A percentile compares a stretch with the other conserved stretches of the same genome.
phyloP scores from a whole-genome alignment of 306 rosid species.

The Glycine soja region DNA sequence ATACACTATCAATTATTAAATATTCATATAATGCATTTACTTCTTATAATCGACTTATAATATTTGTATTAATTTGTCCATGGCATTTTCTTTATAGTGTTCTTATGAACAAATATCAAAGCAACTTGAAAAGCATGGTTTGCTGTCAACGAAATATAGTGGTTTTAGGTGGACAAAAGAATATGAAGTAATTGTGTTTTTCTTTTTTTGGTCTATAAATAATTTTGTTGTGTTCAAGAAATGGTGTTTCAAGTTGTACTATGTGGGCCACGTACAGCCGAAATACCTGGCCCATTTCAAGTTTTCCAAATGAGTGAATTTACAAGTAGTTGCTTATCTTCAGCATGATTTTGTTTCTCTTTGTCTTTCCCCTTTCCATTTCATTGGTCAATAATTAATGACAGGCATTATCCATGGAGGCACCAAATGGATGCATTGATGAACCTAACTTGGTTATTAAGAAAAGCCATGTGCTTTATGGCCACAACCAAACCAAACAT shows the following conservation, averaged over 20 bases:
- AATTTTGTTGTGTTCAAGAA: not conserved
- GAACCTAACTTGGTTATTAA: conserved; percentile 38
- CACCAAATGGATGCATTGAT: conserved; percentile 44
- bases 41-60: too few relatives aligned
- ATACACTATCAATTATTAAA: too few relatives aligned
- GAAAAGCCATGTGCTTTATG: conserved; percentile 36
- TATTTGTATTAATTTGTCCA: not conserved
- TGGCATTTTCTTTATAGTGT: not conserved
- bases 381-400: conserved; percentile 43
- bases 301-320: conserved; percentile 6
- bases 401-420: conserved; percentile 10
- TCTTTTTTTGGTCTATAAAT: not conserved
- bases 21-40: too few relatives aligned
- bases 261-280: conserved; percentile 27
- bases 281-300: conserved; percentile 21
- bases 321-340: not conserved
- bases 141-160: conserved; percentile 2
- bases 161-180: conserved; percentile 9
- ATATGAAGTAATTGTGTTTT: not conserved
- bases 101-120: conserved; percentile 42
- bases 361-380: conserved; percentile 12
- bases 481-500: conserved; percentile 9
- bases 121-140: conserved; percentile 33
- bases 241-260: conserved; percentile 29
- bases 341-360: not conserved